A percentile compares a stretch with the other conserved stretches of the same genome.
Conservation (phyloP, 306 rosid species). For the Medicago lupulina region DNA sequence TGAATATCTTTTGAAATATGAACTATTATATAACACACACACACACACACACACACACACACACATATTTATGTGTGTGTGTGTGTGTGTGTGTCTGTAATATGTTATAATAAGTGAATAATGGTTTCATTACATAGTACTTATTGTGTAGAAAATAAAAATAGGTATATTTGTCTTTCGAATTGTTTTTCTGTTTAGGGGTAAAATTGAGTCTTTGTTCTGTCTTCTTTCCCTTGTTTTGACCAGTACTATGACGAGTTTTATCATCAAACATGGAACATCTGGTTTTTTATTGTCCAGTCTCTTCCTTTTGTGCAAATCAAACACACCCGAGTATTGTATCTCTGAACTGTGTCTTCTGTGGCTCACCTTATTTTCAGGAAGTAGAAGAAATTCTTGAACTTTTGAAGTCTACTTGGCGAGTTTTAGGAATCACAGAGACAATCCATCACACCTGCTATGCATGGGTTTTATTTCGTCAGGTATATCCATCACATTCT, state of each 20-base stretch:
- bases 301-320: not conserved
- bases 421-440: constrained; percentile 95
- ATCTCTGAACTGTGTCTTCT: constrained; percentile 33
- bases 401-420: constrained; percentile 97
- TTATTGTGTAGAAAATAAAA: constrained; percentile 6
- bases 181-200: not conserved
- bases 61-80: too few relatives aligned
- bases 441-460: constrained; percentile 92
- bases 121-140: not conserved
- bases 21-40: too few relatives aligned
- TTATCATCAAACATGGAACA: not conserved
- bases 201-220: not conserved
- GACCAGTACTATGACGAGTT: not conserved
- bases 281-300: not conserved
- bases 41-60: too few relatives aligned
- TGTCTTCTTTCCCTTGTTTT: not conserved
- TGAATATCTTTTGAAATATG: too few relatives aligned
- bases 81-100: too few relatives aligned
- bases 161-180: not conserved
- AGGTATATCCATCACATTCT: constrained; percentile 58
- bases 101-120: not conserved
- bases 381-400: constrained; percentile 98
- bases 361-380: constrained; percentile 57
- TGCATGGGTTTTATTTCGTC: constrained; percentile 98
- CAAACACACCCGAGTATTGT: not conserved